Percentiles rank a stretch among this genome's conserved stretches.
These are phyloP conservation scores for Gentiana dahurica DNA, from an alignment of 257 asterid genomes.

Conservation along the genomic window DNA sequence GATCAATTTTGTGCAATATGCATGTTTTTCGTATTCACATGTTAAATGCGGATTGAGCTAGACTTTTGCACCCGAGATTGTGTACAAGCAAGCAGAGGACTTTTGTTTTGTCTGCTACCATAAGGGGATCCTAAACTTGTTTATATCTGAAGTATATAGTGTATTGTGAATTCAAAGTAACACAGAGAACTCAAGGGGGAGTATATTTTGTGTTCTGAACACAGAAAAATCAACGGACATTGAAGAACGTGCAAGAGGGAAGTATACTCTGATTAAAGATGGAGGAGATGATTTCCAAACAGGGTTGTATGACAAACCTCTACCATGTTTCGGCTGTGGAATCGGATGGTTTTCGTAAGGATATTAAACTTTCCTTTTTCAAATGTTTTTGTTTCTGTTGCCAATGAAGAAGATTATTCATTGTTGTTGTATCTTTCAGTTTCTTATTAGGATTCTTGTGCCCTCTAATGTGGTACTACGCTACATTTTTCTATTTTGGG, in stretches of 20 bases:
- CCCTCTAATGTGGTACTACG: conserved; percentile 93
- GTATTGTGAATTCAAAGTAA: no score
- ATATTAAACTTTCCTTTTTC: background rate
- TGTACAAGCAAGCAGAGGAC: no score
- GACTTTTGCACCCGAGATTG: no score
- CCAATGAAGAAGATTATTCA: background rate
- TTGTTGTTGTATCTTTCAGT: conserved; percentile 18
- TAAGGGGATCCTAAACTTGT: no score
- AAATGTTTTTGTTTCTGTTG: background rate
- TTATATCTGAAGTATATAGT: no score
- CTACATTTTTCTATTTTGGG: conserved; percentile 78
- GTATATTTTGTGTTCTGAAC: no score
- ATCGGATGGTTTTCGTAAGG: conserved; percentile 92
- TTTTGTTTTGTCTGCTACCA: no score
- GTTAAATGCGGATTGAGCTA: no score
- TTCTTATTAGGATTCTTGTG: conserved; percentile 73
- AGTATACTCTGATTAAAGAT: conserved; percentile 55
- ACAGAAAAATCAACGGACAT: conserved; percentile 11
- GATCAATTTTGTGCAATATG: no score
- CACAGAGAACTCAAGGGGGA: no score
- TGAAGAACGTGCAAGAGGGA: conserved; percentile 54
- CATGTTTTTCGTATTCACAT: no score
- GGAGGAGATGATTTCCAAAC: conserved; percentile 59
- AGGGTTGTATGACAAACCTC: conserved; percentile 78
- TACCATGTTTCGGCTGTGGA: conserved; percentile 96